A percentile compares a stretch with the other conserved stretches of the same genome.
Conservation (phyloP, 805 yeast genomes). For the Schizosaccharomyces lindneri region DNA sequence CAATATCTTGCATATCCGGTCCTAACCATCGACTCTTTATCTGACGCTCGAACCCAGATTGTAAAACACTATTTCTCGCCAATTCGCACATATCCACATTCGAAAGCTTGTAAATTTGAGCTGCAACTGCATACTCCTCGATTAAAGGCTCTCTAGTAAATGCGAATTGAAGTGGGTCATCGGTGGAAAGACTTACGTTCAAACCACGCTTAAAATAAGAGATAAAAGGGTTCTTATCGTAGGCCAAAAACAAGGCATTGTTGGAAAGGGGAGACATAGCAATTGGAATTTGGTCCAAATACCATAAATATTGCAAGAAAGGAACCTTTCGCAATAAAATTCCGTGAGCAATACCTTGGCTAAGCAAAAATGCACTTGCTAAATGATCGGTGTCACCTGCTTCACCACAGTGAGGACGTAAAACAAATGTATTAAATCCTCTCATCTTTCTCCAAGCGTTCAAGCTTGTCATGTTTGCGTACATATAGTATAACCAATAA, state of each 20-base stretch:
- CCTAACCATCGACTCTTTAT: slow-evolving; percentile 90
- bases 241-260: slow-evolving; percentile 82
- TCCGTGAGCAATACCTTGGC: slow-evolving; percentile 53
- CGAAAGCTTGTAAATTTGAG: slow-evolving; percentile 82
- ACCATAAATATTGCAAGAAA: slow-evolving; percentile 76
- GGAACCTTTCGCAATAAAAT: slow-evolving; percentile 82
- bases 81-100: slow-evolving; percentile 94
- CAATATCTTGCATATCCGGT: slow-evolving; percentile 61
- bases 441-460: slow-evolving; percentile 59
- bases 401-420: slow-evolving; percentile 96
- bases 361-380: slow-evolving; percentile 63
- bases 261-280: slow-evolving; percentile 97
- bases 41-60: slow-evolving; percentile 77
- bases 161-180: slow-evolving; percentile 91
- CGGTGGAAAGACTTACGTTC: slow-evolving; percentile 84
- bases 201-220: slow-evolving; percentile 77
- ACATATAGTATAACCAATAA: slow-evolving; percentile 72
- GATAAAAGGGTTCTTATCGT: slow-evolving; percentile 90
- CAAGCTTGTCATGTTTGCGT: slow-evolving; percentile 62
- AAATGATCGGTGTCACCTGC: slow-evolving; percentile 99
- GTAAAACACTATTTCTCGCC: slow-evolving; percentile 75
- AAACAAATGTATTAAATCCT: slow-evolving; percentile 68
- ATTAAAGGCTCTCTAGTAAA: slow-evolving; percentile 92
- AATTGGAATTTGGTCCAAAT: slow-evolving; percentile 81
- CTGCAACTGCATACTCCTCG: slow-evolving; percentile 95